Percentiles rank a stretch among this genome's conserved stretches.
These are phyloP conservation scores for Quercus rubra DNA, from an alignment of 306 rosid species.

Conservation along the genomic window DNA sequence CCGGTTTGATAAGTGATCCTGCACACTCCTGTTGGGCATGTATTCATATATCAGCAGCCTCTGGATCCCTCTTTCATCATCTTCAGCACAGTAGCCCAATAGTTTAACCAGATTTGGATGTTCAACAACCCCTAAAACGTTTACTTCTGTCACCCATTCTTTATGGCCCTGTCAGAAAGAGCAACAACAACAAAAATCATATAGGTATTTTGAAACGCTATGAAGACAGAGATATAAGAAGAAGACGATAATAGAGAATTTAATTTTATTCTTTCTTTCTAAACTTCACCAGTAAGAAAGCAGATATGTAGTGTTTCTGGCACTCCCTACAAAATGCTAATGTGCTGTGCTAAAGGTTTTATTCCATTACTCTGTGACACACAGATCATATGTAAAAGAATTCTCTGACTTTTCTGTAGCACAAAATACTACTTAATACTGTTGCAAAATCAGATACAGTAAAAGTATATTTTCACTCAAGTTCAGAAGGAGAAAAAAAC, in stretches of 20 bases:
- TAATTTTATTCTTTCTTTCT: background rate
- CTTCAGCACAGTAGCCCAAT: constrained; percentile 60
- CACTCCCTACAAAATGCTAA: background rate
- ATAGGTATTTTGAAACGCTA: background rate
- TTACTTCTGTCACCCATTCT: constrained; percentile 72
- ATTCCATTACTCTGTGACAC: too few species aligned
- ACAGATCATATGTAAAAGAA: background rate
- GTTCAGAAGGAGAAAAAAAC: constrained; percentile 13
- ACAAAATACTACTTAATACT: background rate
- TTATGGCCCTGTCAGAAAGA: constrained; percentile 48
- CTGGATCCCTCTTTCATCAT: constrained; percentile 66
- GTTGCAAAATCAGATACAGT: background rate
- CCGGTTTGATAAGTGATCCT: constrained; percentile 51
- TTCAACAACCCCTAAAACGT: constrained; percentile 51
- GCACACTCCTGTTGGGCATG: constrained; percentile 63
- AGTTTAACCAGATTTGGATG: constrained; percentile 54
- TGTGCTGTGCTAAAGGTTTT: too few species aligned
- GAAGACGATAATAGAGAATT: background rate
- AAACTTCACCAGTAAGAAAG: background rate
- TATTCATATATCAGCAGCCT: constrained; percentile 51
- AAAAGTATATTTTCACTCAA: background rate
- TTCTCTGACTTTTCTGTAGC: background rate
- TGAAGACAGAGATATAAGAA: background rate
- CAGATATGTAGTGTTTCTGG: background rate
- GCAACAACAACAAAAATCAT: background rate